Base-by-base conservation (phyloP, 2,329 filamentous ascomycete genomes). In the Colletotrichum shisoi region DNA sequence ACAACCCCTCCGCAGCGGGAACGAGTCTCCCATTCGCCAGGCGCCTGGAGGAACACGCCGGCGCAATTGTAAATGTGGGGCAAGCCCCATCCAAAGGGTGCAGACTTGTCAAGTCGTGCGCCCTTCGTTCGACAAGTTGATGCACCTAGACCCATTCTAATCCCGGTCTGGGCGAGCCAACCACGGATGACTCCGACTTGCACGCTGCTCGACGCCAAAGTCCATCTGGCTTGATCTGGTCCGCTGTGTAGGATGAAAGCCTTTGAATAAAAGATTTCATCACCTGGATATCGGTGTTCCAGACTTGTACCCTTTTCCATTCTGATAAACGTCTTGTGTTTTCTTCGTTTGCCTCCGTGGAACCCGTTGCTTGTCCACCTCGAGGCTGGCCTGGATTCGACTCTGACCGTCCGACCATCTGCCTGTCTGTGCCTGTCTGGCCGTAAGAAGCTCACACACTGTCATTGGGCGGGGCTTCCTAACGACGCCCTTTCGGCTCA, bases 241-340 rank as follows among this genome's bases (percentile, higher is more conserved):
- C 49, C 65, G 8, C 56, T 54, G 61, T 56, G 49, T 21, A 8
- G 49, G 27, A 37, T 40, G 24, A 45, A 31, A 34, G 40, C 34
- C 48, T 56, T 60, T 60, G 54, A 68, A 68, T 68, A 68, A 68
- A 68, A 68, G 62, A 65, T 48, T 65, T 68, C 44, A 12, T 39
- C 44, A 56, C 65, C 65, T 44, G 21, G 48, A 42, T 40, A 13
- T 39, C n/a, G 19, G 37, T 17, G 21, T 54, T 45, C 65, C 51
- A 46, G 27, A 24, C 15, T 63, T 57, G 54, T 56, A 40, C 57
- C 37, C 42, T 58, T 56, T 56, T 61, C 37, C 49, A n/a, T 67
- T 61, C 63, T 54, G 31, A 34, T 53, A 70, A 65, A 64, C 67
- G 65, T 58, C 44, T 65, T 69, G 56, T 71, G 63, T 61, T 49